phyloP scores from a whole-genome alignment of 306 rosid species.

The Acacia crassicarpa region DNA sequence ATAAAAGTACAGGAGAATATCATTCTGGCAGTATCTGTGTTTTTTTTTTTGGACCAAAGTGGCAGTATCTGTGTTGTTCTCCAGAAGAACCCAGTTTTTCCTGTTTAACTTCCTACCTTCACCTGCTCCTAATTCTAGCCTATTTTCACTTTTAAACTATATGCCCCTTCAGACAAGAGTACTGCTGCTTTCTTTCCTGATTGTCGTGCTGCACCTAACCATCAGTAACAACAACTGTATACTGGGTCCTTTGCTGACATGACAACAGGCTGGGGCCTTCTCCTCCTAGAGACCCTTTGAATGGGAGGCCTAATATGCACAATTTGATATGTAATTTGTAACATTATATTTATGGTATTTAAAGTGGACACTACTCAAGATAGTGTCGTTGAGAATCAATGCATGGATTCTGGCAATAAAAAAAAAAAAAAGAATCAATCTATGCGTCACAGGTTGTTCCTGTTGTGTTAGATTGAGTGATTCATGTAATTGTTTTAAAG shows the following conservation, averaged over 20 bases:
- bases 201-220: not conserved
- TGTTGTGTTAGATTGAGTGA: not conserved
- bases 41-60: too few relatives aligned
- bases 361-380: not conserved
- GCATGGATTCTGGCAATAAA: not conserved
- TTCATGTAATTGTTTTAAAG: not conserved
- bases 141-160: not conserved
- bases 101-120: not conserved
- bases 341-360: not conserved
- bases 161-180: not conserved
- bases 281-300: not conserved
- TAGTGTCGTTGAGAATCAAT: not conserved
- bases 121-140: not conserved
- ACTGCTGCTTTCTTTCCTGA: not conserved
- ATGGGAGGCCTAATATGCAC: not conserved
- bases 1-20: not conserved
- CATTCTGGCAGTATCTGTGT: not conserved
- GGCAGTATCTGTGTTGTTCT: not conserved
- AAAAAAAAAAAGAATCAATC: not conserved
- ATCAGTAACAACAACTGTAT: not conserved
- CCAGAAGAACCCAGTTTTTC: not conserved
- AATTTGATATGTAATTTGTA: not conserved
- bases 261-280: not conserved
- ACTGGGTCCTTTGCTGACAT: not conserved
- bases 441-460: not conserved